Percentiles rank a stretch among this genome's conserved stretches.
These are phyloP conservation scores for Aspergillus terreus DNA, from an alignment of 2,329 filamentous ascomycete genomes.

Conservation along the genomic window DNA sequence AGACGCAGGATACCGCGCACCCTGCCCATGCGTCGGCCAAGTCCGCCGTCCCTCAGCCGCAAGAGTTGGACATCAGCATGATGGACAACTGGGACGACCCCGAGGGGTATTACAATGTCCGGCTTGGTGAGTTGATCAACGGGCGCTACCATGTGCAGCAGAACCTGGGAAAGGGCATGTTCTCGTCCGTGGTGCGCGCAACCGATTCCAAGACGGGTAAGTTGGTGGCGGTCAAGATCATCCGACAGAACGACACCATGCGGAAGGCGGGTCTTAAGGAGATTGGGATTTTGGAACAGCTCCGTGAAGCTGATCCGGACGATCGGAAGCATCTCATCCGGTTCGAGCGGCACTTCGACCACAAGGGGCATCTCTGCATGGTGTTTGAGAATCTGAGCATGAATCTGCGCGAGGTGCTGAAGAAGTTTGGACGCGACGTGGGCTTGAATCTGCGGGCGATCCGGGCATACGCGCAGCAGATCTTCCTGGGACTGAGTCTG, in stretches of 20 bases:
- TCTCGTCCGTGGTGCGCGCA: constrained; percentile 90
- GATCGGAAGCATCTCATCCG: constrained; percentile 90
- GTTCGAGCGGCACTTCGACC: constrained; percentile 83
- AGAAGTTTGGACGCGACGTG: constrained; percentile 91
- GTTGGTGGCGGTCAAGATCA: constrained; percentile 94
- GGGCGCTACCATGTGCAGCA: constrained; percentile 86
- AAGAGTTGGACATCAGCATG: constrained; percentile 67
- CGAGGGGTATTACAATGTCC: constrained; percentile 95
- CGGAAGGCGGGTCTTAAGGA: constrained; percentile 88
- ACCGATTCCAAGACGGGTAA: constrained; percentile 70
- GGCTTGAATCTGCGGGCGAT: constrained; percentile 88
- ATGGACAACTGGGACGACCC: constrained; percentile 91
- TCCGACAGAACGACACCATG: constrained; percentile 93
- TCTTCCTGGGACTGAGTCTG: constrained; percentile 83
- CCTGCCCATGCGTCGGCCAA: constrained; percentile 48
- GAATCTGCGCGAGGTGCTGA: constrained; percentile 89
- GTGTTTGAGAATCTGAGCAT: constrained; percentile 91
- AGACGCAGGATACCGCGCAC: constrained; percentile 51
- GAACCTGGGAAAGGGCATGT: constrained; percentile 88
- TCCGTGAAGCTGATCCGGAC: constrained; percentile 79
- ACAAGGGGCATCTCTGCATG: constrained; percentile 93
- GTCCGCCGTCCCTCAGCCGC: constrained; percentile 48
- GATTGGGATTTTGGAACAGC: constrained; percentile 84
- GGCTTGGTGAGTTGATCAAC: constrained; percentile 84
- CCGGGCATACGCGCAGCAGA: constrained; percentile 85